phyloP scores from a whole-genome alignment of 257 asterid species.

The Penstemon barbatus region DNA sequence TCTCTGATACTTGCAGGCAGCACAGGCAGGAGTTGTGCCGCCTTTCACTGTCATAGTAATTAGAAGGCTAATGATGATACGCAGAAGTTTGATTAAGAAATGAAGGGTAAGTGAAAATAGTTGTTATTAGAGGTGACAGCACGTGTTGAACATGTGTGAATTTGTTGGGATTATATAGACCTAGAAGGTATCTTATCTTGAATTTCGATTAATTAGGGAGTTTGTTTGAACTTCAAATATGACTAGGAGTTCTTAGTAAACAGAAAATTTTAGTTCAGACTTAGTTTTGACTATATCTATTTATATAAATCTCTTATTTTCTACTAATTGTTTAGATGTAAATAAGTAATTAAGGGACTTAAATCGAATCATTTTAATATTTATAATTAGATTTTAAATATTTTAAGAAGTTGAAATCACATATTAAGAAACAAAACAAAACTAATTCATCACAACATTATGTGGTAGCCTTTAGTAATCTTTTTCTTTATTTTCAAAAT shows the following conservation, averaged over 20 bases:
- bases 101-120: not conserved
- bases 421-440: too few relatives aligned
- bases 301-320: too few relatives aligned
- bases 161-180: conserved; percentile 28
- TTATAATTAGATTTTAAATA: too few relatives aligned
- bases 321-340: too few relatives aligned
- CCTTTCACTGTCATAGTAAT: conserved; percentile 46
- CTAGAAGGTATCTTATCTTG: not conserved
- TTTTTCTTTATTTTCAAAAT: too few relatives aligned
- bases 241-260: conserved; percentile 11
- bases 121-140: not conserved
- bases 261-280: too few relatives aligned
- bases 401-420: too few relatives aligned
- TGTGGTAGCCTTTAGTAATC: too few relatives aligned
- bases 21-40: conserved; percentile 64
- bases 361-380: too few relatives aligned
- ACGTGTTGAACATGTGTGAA: not conserved
- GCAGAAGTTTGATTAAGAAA: not conserved
- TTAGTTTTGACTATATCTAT: too few relatives aligned
- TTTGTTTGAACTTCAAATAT: not conserved
- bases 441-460: too few relatives aligned
- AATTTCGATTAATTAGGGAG: conserved; percentile 20
- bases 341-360: too few relatives aligned
- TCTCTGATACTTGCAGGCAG: conserved; percentile 76
- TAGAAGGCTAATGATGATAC: not conserved